These are phyloP conservation scores for Grosmannia huntii DNA, from an alignment of 2,329 filamentous ascomycete species.

Conservation along the genomic window DNA sequence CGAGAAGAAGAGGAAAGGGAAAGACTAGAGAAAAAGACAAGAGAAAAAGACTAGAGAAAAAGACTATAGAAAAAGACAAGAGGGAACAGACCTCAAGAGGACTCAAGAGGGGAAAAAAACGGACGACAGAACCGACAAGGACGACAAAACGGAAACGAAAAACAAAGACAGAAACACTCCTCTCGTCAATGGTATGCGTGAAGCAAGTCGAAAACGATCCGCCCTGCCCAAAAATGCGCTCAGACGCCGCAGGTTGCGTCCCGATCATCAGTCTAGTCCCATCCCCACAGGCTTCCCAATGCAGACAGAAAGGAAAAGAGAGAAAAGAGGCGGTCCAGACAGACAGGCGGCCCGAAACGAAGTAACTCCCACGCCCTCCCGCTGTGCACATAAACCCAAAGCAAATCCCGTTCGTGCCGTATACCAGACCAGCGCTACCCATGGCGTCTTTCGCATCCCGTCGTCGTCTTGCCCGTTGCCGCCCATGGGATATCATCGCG, in stretches of 20 bases:
- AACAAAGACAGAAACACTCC: background rate
- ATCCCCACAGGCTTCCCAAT: background rate
- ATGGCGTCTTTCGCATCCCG: background rate
- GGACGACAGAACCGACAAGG: background rate
- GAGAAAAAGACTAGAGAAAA: background rate
- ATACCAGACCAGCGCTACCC: background rate
- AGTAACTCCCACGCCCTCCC: constrained; percentile 8
- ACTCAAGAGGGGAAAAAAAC: background rate
- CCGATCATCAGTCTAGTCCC: background rate
- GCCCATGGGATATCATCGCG: background rate
- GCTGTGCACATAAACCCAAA: background rate
- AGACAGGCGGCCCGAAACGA: background rate
- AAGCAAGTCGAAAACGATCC: background rate
- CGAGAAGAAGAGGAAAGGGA: background rate
- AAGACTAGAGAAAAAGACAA: background rate
- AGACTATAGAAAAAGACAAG: background rate
- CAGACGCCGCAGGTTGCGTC: background rate
- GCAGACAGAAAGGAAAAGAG: background rate
- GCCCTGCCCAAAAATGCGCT: background rate
- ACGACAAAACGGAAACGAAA: background rate
- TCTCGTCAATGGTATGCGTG: background rate
- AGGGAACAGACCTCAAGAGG: background rate
- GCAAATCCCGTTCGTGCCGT: background rate
- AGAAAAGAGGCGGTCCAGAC: background rate
- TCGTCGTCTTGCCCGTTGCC: background rate